A percentile compares a stretch with the other conserved stretches of the same genome.
Conservation (phyloP, 352 stramenopile species). For the Phytophthora ohioensis region DNA sequence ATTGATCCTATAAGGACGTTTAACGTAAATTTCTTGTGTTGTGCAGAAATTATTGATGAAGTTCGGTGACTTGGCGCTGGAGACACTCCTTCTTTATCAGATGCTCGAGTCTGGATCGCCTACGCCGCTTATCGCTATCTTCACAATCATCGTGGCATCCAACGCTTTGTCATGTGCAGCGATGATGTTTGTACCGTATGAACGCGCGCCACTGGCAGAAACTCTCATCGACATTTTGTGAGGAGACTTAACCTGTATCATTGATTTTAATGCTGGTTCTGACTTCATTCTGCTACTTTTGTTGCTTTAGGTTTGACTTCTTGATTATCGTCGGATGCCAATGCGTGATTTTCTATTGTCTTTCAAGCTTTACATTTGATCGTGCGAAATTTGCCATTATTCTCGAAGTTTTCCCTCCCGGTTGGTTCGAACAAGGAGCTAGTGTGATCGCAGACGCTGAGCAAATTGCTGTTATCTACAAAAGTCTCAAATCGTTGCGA, state of each 20-base stretch:
- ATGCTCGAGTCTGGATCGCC: conserved; percentile 35
- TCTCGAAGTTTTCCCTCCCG: conserved; percentile 23
- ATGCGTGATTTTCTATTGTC: conserved; percentile 35
- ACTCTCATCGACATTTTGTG: conserved; percentile 43
- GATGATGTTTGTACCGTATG: conserved; percentile 29
- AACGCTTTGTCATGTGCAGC: conserved; percentile 25
- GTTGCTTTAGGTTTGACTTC: conserved; percentile 39
- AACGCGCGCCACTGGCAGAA: conserved; percentile 20
- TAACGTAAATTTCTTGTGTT: neutral
- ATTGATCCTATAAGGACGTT: no score
- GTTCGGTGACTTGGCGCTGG: conserved; percentile 22
- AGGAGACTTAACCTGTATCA: no score
- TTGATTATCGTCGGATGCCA: conserved; percentile 27
- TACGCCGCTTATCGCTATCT: conserved; percentile 18
- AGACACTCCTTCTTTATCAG: conserved; percentile 35
- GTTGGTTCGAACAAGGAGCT: conserved; percentile 39
- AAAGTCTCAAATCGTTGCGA: conserved; percentile 44
- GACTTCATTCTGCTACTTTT: neutral
- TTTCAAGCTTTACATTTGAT: conserved; percentile 39
- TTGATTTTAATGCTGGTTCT: no score
- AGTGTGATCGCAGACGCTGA: conserved; percentile 33
- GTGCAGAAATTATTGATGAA: conserved; percentile 33
- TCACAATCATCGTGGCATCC: conserved; percentile 23
- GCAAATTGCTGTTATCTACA: conserved; percentile 33
- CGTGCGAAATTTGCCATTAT: conserved; percentile 31